Evolutionary conservation across 169 alveolate species (phyloP).

Genomic region (Cryptosporidium ryanae): DNA sequence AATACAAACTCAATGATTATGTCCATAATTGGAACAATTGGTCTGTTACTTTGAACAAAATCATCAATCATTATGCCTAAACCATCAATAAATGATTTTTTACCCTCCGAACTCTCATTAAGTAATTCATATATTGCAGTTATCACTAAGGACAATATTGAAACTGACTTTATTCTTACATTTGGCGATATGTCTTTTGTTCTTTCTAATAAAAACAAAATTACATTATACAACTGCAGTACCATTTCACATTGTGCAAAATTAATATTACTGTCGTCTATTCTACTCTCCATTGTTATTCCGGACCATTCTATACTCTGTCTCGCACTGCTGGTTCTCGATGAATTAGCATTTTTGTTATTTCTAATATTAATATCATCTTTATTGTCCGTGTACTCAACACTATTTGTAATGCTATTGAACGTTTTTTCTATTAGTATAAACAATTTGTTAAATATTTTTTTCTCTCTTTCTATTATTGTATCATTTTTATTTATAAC

Average conservation of each 20-base stretch:
- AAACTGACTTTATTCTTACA: conserved; percentile 38
- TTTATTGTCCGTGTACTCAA: neutral
- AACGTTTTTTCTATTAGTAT: neutral
- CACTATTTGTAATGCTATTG: neutral
- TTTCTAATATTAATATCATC: neutral
- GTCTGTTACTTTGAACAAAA: neutral
- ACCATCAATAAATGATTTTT: neutral
- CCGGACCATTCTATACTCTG: conserved; percentile 75
- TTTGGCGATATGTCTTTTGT: conserved; percentile 53
- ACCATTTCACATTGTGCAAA: conserved; percentile 67
- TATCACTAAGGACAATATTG: conserved; percentile 12
- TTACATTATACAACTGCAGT: conserved; percentile 24
- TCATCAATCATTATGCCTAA: neutral
- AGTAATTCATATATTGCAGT: conserved; percentile 30
- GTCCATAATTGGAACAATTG: conserved; percentile 38
- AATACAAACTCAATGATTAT: neutral
- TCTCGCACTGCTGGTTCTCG: conserved; percentile 65
- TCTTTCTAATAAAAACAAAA: conserved; percentile 29
- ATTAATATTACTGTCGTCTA: neutral
- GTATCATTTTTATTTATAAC: neutral
- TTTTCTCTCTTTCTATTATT: conserved; percentile 3
- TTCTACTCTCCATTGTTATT: conserved; percentile 12
- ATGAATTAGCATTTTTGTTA: conserved; percentile 11
- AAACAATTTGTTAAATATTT: conserved; percentile 6
- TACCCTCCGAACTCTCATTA: neutral